Percentiles rank a stretch among this genome's conserved stretches.
phyloP scores from a whole-genome alignment of 1,284 basidiomycete genomes.

The Moesziomyces globuligerus region DNA sequence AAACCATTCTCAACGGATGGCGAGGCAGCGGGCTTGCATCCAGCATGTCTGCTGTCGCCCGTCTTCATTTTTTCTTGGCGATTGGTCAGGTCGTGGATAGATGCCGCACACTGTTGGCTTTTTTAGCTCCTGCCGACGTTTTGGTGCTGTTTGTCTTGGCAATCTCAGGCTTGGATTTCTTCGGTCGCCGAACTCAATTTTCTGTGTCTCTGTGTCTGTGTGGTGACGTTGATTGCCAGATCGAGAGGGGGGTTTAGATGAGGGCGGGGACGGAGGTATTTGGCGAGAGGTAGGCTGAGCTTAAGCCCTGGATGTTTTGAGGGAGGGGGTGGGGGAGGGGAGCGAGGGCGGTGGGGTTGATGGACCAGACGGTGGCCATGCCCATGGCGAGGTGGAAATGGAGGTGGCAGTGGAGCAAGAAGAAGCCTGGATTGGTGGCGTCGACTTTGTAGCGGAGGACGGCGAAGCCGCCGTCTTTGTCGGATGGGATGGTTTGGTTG shows the following conservation, averaged over 20 bases:
- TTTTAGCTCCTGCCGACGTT: too few relatives aligned
- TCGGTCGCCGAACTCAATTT: too few relatives aligned
- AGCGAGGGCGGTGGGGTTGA: background rate
- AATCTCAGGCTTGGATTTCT: too few relatives aligned
- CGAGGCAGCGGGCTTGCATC: too few relatives aligned
- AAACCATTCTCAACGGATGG: too few relatives aligned
- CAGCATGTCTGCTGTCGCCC: too few relatives aligned
- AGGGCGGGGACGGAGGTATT: slow-evolving; percentile 5
- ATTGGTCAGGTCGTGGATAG: too few relatives aligned
- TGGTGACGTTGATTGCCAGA: too few relatives aligned
- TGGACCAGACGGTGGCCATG: slow-evolving; percentile 45
- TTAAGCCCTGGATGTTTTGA: slow-evolving; percentile 2
- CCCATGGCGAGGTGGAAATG: slow-evolving; percentile 52
- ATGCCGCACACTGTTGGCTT: too few relatives aligned
- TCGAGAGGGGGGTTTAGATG: background rate
- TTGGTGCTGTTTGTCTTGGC: too few relatives aligned
- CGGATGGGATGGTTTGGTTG: slow-evolving; percentile 18
- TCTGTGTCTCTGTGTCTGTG: too few relatives aligned
- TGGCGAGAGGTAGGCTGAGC: slow-evolving; percentile 1
- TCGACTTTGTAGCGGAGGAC: slow-evolving; percentile 49
- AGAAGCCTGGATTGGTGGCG: slow-evolving; percentile 19
- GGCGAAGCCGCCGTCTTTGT: slow-evolving; percentile 43
- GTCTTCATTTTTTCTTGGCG: too few relatives aligned
- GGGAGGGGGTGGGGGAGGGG: background rate
- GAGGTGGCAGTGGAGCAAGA: slow-evolving; percentile 50